Evolutionary conservation across 1,139 yeast species (phyloP), one percentile per base, ranked within the genome.

Genomic region (Debaryomyces fabryi): DNA sequence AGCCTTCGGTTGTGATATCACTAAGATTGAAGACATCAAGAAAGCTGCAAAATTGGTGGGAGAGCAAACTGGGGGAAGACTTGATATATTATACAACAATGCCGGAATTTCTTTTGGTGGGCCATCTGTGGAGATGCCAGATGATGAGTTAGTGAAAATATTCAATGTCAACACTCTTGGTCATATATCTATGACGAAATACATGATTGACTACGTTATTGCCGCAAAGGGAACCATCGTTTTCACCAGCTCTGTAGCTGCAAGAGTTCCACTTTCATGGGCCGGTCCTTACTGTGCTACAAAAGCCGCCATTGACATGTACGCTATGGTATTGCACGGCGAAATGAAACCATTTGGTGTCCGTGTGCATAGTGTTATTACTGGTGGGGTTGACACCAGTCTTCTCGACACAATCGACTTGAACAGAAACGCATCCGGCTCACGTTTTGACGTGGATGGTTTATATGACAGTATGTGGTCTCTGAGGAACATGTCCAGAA

Each of bases 351-450:
- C 76, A 0, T 69, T 69, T 47, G 75, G 69, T 1, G 74, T 69
- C 8, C 48, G 60, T 20, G 78, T 73, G 6, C 71, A 71, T 52
- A 61, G 68, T 40, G 65, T 72, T 6, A 69, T 72, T 36, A 71
- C 77, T 6, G 77, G 78, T 2, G 76, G 73, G 3, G 76, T 73
- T 3, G 61, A 71, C 44, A 71, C 76, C n/a, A 69, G 65, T 12
- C 68, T 72, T 33, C 56, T 60, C 33, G 71, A 67, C 48, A 51
- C 49, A n/a, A 48, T 50, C 12, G 33, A 30, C 4, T 36, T 41
- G 4, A 38, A 45, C 7, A 42, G 55, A 2, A 24, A 54, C 8
- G 47, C 51, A 1, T 10, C 38, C 1, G 60, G 58, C 8, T 58
- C 68, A 7, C 52, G 55, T 20, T 73, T 62, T 54, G 62, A 64